Conservation (phyloP, 495 filamentous ascomycete genomes). For the Astrothelium macrocarpum region DNA sequence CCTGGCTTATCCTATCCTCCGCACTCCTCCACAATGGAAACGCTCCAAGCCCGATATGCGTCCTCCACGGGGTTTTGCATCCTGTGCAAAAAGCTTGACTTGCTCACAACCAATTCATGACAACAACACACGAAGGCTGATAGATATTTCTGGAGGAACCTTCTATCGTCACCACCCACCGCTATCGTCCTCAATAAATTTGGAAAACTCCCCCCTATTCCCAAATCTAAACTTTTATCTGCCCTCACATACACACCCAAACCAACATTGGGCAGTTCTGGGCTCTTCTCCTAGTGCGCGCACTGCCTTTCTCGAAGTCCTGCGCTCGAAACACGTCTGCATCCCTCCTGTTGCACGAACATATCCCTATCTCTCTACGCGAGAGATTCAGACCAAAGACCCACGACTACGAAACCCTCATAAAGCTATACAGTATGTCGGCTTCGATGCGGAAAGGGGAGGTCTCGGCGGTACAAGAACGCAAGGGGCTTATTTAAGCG, state of each 20-base stretch:
- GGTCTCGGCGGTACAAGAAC: constrained; percentile 44
- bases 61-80: neutral
- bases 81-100: neutral
- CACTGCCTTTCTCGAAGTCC: constrained; percentile 65
- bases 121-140: constrained; percentile 30
- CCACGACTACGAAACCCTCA: constrained; percentile 45
- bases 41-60: neutral
- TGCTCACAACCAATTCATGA: neutral
- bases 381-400: constrained; percentile 48
- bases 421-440: constrained; percentile 71
- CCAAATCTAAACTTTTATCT: constrained; percentile 55
- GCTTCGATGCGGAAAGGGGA: constrained; percentile 50
- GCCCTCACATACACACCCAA: constrained; percentile 36
- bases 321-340: constrained; percentile 63
- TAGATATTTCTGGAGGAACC: constrained; percentile 62
- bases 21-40: neutral
- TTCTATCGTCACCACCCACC: constrained; percentile 74
- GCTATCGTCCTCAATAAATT: constrained; percentile 29
- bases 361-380: constrained; percentile 62
- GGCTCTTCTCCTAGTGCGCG: constrained; percentile 61
- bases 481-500: constrained; percentile 71
- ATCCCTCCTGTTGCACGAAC: constrained; percentile 61
- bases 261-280: constrained; percentile 64
- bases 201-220: constrained; percentile 53
- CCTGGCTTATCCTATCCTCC: too few species aligned